Conservation (phyloP, 331 rosid species). For the Pyrus hybrid region DNA sequence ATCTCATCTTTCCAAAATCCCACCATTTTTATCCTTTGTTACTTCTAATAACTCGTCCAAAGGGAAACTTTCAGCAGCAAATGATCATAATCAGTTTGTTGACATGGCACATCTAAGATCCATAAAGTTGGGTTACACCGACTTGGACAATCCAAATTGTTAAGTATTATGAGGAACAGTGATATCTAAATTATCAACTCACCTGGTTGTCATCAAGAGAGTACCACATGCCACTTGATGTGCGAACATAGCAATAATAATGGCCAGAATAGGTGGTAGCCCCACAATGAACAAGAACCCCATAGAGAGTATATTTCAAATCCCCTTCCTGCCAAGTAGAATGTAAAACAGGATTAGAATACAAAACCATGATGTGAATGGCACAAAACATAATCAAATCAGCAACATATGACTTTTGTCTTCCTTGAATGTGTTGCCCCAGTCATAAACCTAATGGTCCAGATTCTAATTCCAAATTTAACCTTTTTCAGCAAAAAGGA, state of each 20-base stretch:
- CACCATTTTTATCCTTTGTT: background rate
- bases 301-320: conserved; percentile 79
- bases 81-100: background rate
- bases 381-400: background rate
- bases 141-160: background rate
- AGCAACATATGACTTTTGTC: background rate
- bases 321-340: conserved; percentile 53
- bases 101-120: background rate
- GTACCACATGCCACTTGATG: conserved; percentile 89
- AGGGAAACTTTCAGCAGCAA: background rate
- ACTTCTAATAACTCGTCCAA: background rate
- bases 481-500: background rate
- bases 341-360: background rate
- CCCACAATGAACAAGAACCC: conserved; percentile 89
- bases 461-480: background rate
- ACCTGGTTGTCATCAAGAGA: conserved; percentile 88
- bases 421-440: background rate
- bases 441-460: background rate
- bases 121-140: background rate
- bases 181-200: conserved; percentile 14
- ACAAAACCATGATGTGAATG: background rate
- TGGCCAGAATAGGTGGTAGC: conserved; percentile 87
- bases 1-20: background rate
- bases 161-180: background rate
- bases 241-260: conserved; percentile 87